These are phyloP conservation scores for Phyllosticta paracitricarpa DNA, from an alignment of 2,329 filamentous ascomycete species.

Conservation along the genomic window DNA sequence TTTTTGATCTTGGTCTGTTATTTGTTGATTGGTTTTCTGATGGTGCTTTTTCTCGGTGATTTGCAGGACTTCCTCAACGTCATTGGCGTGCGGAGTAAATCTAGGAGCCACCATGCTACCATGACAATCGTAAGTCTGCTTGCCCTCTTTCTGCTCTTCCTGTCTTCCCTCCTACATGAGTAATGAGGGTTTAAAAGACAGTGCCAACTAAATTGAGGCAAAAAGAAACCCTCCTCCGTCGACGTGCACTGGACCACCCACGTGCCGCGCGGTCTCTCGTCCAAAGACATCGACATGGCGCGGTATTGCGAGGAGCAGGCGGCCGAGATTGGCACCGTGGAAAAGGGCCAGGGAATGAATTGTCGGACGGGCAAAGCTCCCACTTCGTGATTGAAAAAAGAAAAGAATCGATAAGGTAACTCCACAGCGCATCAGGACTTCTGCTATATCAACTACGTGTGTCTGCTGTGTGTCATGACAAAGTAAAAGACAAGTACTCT, in stretches of 20 bases:
- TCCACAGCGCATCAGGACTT: too few relatives aligned
- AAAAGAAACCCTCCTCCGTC: constrained; percentile 11
- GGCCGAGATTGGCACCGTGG: constrained; percentile 10
- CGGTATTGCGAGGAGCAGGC: constrained; percentile 13
- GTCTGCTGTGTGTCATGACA: too few relatives aligned
- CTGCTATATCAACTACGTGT: too few relatives aligned
- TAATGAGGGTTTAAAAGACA: background rate
- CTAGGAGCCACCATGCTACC: background rate
- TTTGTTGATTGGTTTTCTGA: background rate
- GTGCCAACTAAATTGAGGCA: background rate
- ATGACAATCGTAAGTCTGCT: background rate
- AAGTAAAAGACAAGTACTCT: too few relatives aligned
- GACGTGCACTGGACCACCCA: constrained; percentile 14
- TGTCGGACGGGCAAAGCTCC: background rate
- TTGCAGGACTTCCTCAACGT: background rate
- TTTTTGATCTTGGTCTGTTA: background rate
- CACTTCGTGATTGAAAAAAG: too few relatives aligned
- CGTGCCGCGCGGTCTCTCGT: constrained; percentile 11
- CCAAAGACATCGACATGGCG: constrained; percentile 12
- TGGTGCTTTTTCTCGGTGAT: background rate
- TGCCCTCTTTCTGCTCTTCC: background rate
- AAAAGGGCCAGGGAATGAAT: background rate
- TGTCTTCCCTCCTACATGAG: background rate
- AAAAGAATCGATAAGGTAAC: too few relatives aligned
- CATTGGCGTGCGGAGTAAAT: background rate